A percentile compares a stretch with the other conserved stretches of the same genome.
Evolutionary conservation across 306 rosid genomes (phyloP).

Genomic region (Argentina anserina): DNA sequence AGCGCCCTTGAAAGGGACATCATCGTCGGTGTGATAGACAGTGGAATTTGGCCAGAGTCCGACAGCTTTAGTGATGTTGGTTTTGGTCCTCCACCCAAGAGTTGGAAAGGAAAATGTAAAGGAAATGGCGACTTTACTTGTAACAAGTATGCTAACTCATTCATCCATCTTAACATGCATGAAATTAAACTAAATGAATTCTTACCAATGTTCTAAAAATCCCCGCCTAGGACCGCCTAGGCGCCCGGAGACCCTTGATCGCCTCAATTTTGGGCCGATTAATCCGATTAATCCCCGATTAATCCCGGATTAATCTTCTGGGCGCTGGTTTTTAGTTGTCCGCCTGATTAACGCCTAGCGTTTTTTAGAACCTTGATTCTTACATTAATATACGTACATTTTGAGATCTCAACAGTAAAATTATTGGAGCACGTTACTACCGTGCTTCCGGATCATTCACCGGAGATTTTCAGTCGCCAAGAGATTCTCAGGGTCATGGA

Average conservation of each 20-base stretch:
- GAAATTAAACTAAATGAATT: neutral
- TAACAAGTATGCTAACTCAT: conserved; percentile 31
- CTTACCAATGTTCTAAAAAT: too few relatives aligned
- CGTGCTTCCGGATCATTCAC: neutral
- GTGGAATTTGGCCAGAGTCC: conserved; percentile 44
- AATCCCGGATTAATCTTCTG: too few relatives aligned
- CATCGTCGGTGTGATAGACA: conserved; percentile 37
- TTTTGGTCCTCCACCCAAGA: conserved; percentile 41
- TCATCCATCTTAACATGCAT: neutral
- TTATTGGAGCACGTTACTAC: conserved; percentile 28
- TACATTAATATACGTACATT: neutral
- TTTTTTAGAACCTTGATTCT: too few relatives aligned
- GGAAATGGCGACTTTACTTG: conserved; percentile 31
- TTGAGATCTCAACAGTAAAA: conserved; percentile 16
- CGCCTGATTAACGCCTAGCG: too few relatives aligned
- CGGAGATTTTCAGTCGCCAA: conserved; percentile 36
- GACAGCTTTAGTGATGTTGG: conserved; percentile 40
- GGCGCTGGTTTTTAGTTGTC: too few relatives aligned
- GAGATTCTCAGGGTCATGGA: conserved; percentile 57
- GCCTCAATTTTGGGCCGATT: too few relatives aligned
- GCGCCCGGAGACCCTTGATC: too few relatives aligned
- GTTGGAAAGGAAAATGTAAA: conserved; percentile 45
- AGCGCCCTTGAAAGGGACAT: conserved; percentile 20
- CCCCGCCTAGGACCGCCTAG: too few relatives aligned
- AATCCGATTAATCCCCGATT: too few relatives aligned